Conservation (phyloP, 129 eudicot species). For the Centella asiatica region DNA sequence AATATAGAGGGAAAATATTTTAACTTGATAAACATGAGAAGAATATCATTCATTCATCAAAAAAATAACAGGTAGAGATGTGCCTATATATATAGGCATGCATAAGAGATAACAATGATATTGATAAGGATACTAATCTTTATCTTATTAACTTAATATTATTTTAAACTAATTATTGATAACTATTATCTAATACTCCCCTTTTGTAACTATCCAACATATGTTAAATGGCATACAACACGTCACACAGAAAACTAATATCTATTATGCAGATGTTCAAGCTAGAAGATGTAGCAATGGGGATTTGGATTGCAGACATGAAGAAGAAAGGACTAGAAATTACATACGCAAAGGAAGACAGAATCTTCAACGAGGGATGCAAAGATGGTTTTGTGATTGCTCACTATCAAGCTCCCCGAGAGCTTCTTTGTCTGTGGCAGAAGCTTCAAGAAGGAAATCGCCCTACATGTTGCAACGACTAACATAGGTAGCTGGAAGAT, state of each 20-base stretch:
- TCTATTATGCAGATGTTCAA: conserved; percentile 56
- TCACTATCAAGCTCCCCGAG: conserved; percentile 95
- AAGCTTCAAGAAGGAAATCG: conserved; percentile 71
- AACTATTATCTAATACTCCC: too few species aligned
- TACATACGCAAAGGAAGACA: conserved; percentile 49
- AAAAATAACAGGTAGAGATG: too few species aligned
- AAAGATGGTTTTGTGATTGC: conserved; percentile 91
- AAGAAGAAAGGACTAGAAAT: conserved; percentile 69
- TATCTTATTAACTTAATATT: too few species aligned
- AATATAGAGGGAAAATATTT: too few species aligned
- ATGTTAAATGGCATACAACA: too few species aligned
- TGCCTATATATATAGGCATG: too few species aligned
- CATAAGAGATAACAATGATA: too few species aligned
- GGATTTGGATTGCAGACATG: conserved; percentile 81
- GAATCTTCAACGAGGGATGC: conserved; percentile 75
- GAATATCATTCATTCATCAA: too few species aligned
- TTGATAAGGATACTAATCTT: too few species aligned
- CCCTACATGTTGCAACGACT: conserved; percentile 65
- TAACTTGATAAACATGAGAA: too few species aligned
- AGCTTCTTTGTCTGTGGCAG: conserved; percentile 91
- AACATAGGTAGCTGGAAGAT: conserved; percentile 14
- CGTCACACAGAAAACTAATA: not conserved
- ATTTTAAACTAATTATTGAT: too few species aligned
- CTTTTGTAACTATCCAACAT: too few species aligned
- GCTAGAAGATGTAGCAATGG: conserved; percentile 96